These are phyloP conservation scores for Camelina hispida DNA, from an alignment of 345 rosid species.

Conservation along the genomic window DNA sequence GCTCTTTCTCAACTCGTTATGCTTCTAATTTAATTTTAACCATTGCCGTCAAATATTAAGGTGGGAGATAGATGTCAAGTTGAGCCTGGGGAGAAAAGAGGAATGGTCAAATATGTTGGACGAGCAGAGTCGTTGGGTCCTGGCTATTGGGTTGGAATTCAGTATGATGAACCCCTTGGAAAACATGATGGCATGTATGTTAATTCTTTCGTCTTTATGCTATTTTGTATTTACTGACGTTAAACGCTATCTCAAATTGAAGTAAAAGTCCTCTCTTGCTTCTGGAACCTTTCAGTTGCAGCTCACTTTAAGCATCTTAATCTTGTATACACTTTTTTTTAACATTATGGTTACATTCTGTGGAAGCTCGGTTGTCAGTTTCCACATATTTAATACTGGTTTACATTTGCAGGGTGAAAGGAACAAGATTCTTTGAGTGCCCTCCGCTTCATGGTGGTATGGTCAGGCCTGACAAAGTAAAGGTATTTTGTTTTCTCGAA, in stretches of 20 bases:
- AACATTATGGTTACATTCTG: slow-evolving; percentile 16
- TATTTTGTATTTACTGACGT: slow-evolving; percentile 1
- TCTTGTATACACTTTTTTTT: slow-evolving; percentile 9
- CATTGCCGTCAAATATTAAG: slow-evolving; percentile 42
- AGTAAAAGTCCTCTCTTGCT: slow-evolving; percentile 16
- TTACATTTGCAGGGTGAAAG: slow-evolving; percentile 70
- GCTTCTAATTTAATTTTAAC: slow-evolving; percentile 10
- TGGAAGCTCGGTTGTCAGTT: slow-evolving; percentile 10
- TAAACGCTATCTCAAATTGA: background rate
- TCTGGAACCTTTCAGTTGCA: background rate
- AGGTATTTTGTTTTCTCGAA: slow-evolving; percentile 49
- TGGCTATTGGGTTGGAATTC: slow-evolving; percentile 95
- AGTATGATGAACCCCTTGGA: slow-evolving; percentile 93
- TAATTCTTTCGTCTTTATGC: slow-evolving; percentile 1
- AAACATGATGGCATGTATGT: slow-evolving; percentile 95
- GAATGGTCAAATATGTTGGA: slow-evolving; percentile 80
- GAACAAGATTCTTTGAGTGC: slow-evolving; percentile 72
- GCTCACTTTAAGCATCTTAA: slow-evolving; percentile 5
- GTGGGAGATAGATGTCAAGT: slow-evolving; percentile 92
- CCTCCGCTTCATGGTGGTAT: slow-evolving; percentile 80
- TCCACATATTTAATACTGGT: slow-evolving; percentile 18
- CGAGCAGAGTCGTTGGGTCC: slow-evolving; percentile 77
- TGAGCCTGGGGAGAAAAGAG: slow-evolving; percentile 93
- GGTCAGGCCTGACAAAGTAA: slow-evolving; percentile 91
- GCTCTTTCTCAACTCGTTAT: background rate